phyloP scores from a whole-genome alignment of 1,284 basidiomycete genomes.

The Hypsizygus ulmarius region DNA sequence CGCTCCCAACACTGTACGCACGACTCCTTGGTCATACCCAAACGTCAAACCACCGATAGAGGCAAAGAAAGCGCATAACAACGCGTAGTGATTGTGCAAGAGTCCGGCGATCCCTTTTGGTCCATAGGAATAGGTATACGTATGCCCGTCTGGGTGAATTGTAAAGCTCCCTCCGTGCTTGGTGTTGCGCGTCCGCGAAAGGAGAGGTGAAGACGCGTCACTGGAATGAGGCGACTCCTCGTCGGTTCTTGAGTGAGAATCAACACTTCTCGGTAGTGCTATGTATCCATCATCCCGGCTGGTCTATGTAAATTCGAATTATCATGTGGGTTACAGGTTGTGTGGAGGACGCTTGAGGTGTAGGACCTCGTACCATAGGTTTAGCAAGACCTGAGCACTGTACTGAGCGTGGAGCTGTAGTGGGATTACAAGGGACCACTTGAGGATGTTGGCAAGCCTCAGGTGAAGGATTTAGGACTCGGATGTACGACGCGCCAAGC shows the following conservation, averaged over 20 bases:
- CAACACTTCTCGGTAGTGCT: slow-evolving; percentile 14
- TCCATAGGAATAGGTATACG: slow-evolving; percentile 68
- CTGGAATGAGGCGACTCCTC: slow-evolving; percentile 1
- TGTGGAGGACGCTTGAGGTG: too few relatives aligned
- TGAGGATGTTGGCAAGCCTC: too few relatives aligned
- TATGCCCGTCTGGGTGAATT: slow-evolving; percentile 36
- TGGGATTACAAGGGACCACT: too few relatives aligned
- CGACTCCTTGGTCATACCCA: slow-evolving; percentile 74
- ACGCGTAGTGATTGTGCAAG: slow-evolving; percentile 58
- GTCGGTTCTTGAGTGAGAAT: slow-evolving; percentile 3
- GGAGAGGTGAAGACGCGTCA: slow-evolving; percentile 11
- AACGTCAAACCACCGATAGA: slow-evolving; percentile 79
- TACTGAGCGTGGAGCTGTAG: too few relatives aligned
- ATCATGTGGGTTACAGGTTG: too few relatives aligned
- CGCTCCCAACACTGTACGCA: slow-evolving; percentile 24
- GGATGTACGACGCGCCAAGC: too few relatives aligned
- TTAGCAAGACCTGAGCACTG: too few relatives aligned
- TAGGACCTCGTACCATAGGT: not conserved
- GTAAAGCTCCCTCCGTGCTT: slow-evolving; percentile 31
- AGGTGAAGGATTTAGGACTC: too few relatives aligned
- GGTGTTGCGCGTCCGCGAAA: slow-evolving; percentile 2
- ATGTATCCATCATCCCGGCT: slow-evolving; percentile 18
- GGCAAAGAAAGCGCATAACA: slow-evolving; percentile 66
- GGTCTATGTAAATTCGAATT: slow-evolving; percentile 11
- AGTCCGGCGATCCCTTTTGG: slow-evolving; percentile 62